Conservation (phyloP, 2,329 filamentous ascomycete species). For the Gyromitra esculenta region DNA sequence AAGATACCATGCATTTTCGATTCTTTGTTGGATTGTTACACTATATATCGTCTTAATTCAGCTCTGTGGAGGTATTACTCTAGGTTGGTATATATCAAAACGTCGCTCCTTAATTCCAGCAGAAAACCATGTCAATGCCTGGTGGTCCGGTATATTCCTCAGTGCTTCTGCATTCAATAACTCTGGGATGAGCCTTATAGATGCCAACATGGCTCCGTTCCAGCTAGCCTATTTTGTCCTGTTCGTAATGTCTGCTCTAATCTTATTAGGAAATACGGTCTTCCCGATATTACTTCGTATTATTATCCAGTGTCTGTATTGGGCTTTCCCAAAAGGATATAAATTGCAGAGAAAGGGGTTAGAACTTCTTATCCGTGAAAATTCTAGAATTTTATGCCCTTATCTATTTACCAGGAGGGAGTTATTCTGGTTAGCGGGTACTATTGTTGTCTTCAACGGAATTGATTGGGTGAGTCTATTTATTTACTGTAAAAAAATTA, state of each 20-base stretch:
- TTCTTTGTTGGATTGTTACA: constrained; percentile 70
- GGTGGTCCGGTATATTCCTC: constrained; percentile 76
- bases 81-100: constrained; percentile 70
- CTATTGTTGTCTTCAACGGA: constrained; percentile 64
- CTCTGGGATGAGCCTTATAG: constrained; percentile 74
- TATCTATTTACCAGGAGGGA: constrained; percentile 66
- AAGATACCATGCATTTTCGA: constrained; percentile 65
- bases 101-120: constrained; percentile 65
- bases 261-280: constrained; percentile 56
- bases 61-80: constrained; percentile 67
- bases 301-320: constrained; percentile 66
- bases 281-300: constrained; percentile 67
- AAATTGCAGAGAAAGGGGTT: constrained; percentile 28
- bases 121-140: constrained; percentile 70
- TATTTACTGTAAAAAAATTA: not conserved
- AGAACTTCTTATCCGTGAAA: constrained; percentile 28
- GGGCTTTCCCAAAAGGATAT: constrained; percentile 59
- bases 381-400: constrained; percentile 61
- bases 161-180: constrained; percentile 76
- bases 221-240: constrained; percentile 64
- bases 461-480: constrained; percentile 60
- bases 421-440: constrained; percentile 66
- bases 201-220: constrained; percentile 73
- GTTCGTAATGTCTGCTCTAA: constrained; percentile 54
- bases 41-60: constrained; percentile 71